Evolutionary conservation across 768 basidiomycete genomes (phyloP).

Genomic region (Amanita exitialis): DNA sequence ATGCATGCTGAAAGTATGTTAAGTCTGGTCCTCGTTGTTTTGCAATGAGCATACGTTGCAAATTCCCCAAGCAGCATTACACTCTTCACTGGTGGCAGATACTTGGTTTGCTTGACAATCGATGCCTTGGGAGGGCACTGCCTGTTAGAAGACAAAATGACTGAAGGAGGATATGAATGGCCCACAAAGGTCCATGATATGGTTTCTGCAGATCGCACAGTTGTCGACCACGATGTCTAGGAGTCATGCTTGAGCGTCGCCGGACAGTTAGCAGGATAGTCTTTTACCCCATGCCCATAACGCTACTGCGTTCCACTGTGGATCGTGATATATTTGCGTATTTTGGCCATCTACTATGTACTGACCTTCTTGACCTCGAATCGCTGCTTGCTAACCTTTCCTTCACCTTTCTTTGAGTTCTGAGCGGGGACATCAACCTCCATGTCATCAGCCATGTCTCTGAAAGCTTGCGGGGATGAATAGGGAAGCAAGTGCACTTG

Average conservation of each 20-base stretch:
- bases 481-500: no score
- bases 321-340: conserved; percentile 6
- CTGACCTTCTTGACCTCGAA: conserved; percentile 99
- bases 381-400: conserved; percentile 51
- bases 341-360: background rate
- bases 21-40: background rate
- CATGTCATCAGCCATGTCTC: conserved; percentile 46
- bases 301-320: conserved; percentile 96
- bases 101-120: conserved; percentile 99
- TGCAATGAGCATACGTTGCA: conserved; percentile 65
- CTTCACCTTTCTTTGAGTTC: conserved; percentile 45
- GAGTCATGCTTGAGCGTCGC: background rate
- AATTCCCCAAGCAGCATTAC: conserved; percentile 98
- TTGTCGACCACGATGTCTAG: conserved; percentile 98
- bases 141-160: conserved; percentile 5
- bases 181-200: conserved; percentile 98
- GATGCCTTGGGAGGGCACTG: conserved; percentile 59
- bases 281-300: conserved; percentile 95
- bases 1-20: conserved; percentile 6
- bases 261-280: conserved; percentile 8
- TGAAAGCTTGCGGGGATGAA: background rate
- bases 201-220: conserved; percentile 98
- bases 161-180: background rate
- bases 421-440: conserved; percentile 48
- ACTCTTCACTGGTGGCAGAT: conserved; percentile 92